phyloP scores from a whole-genome alignment of 2,329 filamentous ascomycete species.

The Geosmithia flava region DNA sequence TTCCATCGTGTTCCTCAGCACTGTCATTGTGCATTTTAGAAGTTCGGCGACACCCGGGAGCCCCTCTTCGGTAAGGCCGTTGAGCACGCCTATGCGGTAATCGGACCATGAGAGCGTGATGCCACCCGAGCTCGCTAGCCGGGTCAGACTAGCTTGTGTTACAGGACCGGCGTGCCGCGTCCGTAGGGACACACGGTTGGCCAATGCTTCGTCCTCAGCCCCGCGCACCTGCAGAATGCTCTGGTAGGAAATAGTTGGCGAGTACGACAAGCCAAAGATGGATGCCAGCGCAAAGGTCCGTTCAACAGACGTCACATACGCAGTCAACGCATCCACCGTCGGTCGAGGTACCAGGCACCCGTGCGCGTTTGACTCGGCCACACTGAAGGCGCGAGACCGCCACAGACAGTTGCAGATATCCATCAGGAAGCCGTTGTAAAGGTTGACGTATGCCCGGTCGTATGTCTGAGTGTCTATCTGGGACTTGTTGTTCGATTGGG shows the following conservation, averaged over 20 bases:
- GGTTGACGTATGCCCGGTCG: conserved; percentile 46
- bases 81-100: conserved; percentile 62
- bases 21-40: conserved; percentile 74
- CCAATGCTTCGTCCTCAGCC: conserved; percentile 42
- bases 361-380: conserved; percentile 47
- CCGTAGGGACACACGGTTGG: conserved; percentile 23
- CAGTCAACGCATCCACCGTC: conserved; percentile 30
- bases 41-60: conserved; percentile 55
- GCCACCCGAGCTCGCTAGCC: conserved; percentile 54
- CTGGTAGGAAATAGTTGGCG: conserved; percentile 42
- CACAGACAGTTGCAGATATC: conserved; percentile 78
- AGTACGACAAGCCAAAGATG: conserved; percentile 46
- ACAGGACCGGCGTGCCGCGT: conserved; percentile 55
- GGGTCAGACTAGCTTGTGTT: conserved; percentile 51
- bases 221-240: conserved; percentile 42
- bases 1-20: conserved; percentile 42
- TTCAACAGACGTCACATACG: conserved; percentile 37
- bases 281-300: conserved; percentile 30
- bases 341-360: conserved; percentile 36
- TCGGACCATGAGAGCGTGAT: conserved; percentile 57
- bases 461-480: conserved; percentile 29
- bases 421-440: conserved; percentile 77
- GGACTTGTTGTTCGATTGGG: conserved; percentile 10
- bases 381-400: conserved; percentile 60
- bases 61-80: conserved; percentile 51